Base-by-base conservation (phyloP, 768 basidiomycete genomes). In the Kwoniella europaea region DNA sequence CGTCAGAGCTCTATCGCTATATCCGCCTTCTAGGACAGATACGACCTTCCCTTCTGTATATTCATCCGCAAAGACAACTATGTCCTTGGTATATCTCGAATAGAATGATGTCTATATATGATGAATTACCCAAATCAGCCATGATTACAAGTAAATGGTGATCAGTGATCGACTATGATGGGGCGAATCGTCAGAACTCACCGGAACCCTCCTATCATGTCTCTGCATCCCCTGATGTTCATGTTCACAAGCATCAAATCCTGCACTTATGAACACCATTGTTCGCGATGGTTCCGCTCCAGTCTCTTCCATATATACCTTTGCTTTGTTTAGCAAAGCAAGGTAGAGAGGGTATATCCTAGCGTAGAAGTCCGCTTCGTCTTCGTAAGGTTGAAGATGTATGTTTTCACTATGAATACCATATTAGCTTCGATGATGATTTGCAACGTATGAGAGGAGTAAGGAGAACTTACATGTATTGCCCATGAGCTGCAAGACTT, bases 1-100 rank as follows among this genome's bases (percentile, higher is more conserved):
- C 6, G 86, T 89, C 65, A 98, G 85, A 0, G 96, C 94, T 6
- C 91, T 87, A 81, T 98, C 94, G 75, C 92, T 92, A 78, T 98
- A 98, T 1, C 95, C 96, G 1, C 96, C 96, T 84, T 99, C 96
- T 1, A 99, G 88, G 0, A 98, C 92, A 75, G 92, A 94, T 50
- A 98, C 86, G 5, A 96, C 76, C 53, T 89, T 87, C 0, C 94
- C 93, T 1, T 82, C 77, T 0, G 92, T 89, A 72, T 89, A 89
- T 56, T 82, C 73, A 29, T 91, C 87, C 7, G 91, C 90, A 67
- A 99, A 87, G 0, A 75, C 79, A 63, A 88, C 86, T 0, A 89
- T 88, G 74, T 96, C 93, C 4, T 84, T 86, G 0, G 93, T 89
- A 76, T 98, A 96, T 10, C 88, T 90, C 75, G 90, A 85, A 82